Base-by-base conservation (phyloP, 306 rosid genomes). In the Lathyrus aphaca region DNA sequence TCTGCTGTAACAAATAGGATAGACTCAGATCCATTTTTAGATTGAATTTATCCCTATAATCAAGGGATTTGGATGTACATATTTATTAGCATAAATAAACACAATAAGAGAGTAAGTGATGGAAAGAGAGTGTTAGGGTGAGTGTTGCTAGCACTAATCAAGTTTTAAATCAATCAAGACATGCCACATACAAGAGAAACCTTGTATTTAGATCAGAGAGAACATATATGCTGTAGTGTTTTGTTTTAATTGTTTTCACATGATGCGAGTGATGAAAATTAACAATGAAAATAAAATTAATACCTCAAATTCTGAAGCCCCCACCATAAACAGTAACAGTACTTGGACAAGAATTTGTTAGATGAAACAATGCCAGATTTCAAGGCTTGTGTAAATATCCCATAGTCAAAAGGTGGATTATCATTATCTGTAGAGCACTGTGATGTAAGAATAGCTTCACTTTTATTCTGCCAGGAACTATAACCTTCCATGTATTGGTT, bases 281-380 rank as follows among this genome's bases (percentile, higher is more conserved):
- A 57, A 42, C 46, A 35, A 14, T 27, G 29, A 13, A 35, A 54
- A 68, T 60, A 43, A 56, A 30, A 68, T 4, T 44, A 75, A 62
- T 74, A 91, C 97, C 99, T 94, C 78, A 94, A 83, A 57, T 94
- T 94, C 78, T 94, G 99, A 56, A 91, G 92, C 54, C 99, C 99
- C 99, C 99, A 94, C 99, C 97, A 94, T 54, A 94, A 82, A 74
- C 99, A 91, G 80, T 91, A 94, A 82, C 97, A 91, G 69, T 94
- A 94, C 67, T 94, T 94, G 51, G 83, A 13, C 32, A 88, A 6
- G 78, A 94, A 94, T 51, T 83, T 79, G 45, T 77, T 91, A 5
- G 96, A 81, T 27, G 94, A 79, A 55, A 86, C 81, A 70, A 94
- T 84, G 17, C 78, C 81, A 64, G 87, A 84, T 66, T 84, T 37